Conservation (phyloP, 2,329 filamentous ascomycete species). For the Intubia oerlemansii region DNA sequence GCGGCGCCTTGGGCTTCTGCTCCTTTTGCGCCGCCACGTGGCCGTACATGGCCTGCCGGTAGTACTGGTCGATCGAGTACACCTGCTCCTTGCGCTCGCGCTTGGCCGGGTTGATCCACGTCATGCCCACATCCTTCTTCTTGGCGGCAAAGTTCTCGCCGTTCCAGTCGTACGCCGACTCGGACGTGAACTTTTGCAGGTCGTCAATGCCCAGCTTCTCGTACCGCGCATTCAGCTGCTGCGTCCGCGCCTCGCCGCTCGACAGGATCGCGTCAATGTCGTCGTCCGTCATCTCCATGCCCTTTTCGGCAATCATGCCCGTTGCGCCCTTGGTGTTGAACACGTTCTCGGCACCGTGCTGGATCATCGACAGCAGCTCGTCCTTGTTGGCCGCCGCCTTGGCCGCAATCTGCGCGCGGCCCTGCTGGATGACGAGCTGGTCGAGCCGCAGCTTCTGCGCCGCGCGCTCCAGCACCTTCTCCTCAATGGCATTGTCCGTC, state of each 20-base stretch:
- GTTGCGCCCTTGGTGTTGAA: conserved; percentile 55
- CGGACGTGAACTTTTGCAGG: conserved; percentile 90
- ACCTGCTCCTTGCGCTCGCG: conserved; percentile 95
- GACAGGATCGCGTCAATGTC: conserved; percentile 79
- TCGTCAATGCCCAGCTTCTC: conserved; percentile 95
- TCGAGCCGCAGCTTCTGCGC: conserved; percentile 93
- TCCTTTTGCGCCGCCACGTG: conserved; percentile 55
- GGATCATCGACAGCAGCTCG: conserved; percentile 92
- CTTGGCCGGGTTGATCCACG: conserved; percentile 96
- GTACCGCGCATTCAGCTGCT: conserved; percentile 78
- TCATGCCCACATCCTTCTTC: conserved; percentile 75
- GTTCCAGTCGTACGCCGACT: conserved; percentile 98
- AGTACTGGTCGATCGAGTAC: conserved; percentile 98
- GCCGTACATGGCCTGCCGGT: conserved; percentile 65
- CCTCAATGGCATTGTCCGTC: conserved; percentile 94
- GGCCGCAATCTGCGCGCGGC: conserved; percentile 70
- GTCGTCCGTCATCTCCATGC: conserved; percentile 51
- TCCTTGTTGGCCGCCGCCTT: conserved; percentile 92
- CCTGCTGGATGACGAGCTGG: conserved; percentile 95
- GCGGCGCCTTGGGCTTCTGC: conserved; percentile 57
- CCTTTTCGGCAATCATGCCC: conserved; percentile 35
- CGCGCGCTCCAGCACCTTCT: conserved; percentile 90
- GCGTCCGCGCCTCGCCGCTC: conserved; percentile 73
- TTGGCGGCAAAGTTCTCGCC: conserved; percentile 83
- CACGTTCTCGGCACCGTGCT: conserved; percentile 90